phyloP scores from a whole-genome alignment of 495 filamentous ascomycete genomes.

The Aspergillus affinis region DNA sequence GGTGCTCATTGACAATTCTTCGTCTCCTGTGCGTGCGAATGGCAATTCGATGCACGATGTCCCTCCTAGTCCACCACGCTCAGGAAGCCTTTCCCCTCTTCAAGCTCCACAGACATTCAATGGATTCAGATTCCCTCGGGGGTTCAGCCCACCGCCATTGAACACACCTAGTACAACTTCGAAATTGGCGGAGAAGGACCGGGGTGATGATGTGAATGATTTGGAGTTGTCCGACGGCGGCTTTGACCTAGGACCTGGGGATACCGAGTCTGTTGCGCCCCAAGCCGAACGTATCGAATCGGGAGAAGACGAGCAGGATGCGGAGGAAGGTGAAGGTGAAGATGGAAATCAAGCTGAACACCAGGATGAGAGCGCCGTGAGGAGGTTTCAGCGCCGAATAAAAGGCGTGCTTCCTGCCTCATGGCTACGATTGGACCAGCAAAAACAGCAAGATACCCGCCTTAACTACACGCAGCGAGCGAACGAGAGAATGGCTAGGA shows the following conservation, averaged over 20 bases:
- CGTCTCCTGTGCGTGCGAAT: conserved; percentile 12
- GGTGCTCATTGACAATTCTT: conserved; percentile 30
- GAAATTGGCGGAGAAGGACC: conserved; percentile 14
- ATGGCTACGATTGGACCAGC: conserved; percentile 73
- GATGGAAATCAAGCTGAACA: conserved; percentile 16
- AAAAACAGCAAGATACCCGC: conserved; percentile 40
- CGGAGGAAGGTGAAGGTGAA: conserved; percentile 2
- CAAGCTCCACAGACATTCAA: conserved; percentile 20
- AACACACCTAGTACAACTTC: conserved; percentile 32
- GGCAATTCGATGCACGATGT: conserved; percentile 29
- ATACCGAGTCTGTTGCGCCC: conserved; percentile 24
- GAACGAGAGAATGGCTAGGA: conserved; percentile 21
- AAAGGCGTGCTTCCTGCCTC: conserved; percentile 89
- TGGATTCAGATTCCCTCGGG: conserved; percentile 42
- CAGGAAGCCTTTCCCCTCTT: conserved; percentile 31
- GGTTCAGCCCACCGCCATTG: conserved; percentile 34
- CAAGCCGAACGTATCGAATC: conserved; percentile 13
- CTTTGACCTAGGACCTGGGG: conserved; percentile 19
- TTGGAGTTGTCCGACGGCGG: conserved; percentile 16
- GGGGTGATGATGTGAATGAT: conserved; percentile 7
- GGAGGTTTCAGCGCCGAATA: conserved; percentile 55
- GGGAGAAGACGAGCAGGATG: conserved; percentile 7
- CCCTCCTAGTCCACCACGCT: conserved; percentile 42
- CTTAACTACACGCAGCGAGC: conserved; percentile 23
- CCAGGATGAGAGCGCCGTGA: conserved; percentile 32